Conservation (phyloP, 1,139 yeast species). For the Magnusiomyces suaveolens region DNA sequence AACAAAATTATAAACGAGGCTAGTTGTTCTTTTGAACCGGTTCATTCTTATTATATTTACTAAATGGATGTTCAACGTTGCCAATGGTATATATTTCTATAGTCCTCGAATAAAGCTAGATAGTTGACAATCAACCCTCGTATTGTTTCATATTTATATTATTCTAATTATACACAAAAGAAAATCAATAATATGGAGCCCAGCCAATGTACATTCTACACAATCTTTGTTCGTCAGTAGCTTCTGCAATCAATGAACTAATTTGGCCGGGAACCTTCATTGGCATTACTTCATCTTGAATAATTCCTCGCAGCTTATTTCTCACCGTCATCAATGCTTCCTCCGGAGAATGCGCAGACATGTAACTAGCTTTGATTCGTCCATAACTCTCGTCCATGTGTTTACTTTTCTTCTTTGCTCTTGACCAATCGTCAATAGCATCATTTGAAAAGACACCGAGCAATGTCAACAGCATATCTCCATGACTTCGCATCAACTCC, state of each 20-base stretch:
- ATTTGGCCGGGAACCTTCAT: conserved; percentile 90
- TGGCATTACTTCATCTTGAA: conserved; percentile 74
- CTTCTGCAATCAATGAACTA: conserved; percentile 77
- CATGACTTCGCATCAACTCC: conserved; percentile 61
- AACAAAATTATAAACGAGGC: too few relatives aligned
- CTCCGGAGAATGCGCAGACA: conserved; percentile 40
- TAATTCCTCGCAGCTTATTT: conserved; percentile 74
- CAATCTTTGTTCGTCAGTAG: conserved; percentile 61
- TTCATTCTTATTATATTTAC: too few relatives aligned
- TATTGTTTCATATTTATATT: too few relatives aligned
- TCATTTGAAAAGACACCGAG: conserved; percentile 89
- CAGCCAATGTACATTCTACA: conserved; percentile 92
- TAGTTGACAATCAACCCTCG: too few relatives aligned
- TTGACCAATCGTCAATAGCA: conserved; percentile 49
- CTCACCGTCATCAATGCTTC: conserved; percentile 67
- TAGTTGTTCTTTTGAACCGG: too few relatives aligned
- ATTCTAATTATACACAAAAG: background rate
- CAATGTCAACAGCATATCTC: conserved; percentile 82
- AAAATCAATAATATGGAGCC: conserved; percentile 49
- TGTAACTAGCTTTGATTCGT: conserved; percentile 21
- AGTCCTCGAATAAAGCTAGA: too few relatives aligned
- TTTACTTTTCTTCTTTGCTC: conserved; percentile 11
- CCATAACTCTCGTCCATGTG: background rate
- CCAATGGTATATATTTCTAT: too few relatives aligned
- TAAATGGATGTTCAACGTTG: too few relatives aligned